phyloP scores from a whole-genome alignment of 768 basidiomycete genomes.

The Pisolithus marmoratus region DNA sequence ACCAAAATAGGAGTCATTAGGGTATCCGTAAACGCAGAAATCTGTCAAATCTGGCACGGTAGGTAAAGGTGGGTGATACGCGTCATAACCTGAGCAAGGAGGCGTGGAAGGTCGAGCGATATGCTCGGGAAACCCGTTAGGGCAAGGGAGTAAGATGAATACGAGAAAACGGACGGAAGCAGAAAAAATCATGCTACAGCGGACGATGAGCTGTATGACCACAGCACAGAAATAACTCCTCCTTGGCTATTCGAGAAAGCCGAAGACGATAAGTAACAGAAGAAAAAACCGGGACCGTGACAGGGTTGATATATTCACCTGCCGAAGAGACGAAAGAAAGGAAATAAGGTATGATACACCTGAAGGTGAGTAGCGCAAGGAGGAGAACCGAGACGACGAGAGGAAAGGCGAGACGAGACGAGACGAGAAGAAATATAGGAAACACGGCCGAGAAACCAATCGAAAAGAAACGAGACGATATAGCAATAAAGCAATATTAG shows the following conservation, averaged over 20 bases:
- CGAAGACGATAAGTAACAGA: constrained; percentile 31
- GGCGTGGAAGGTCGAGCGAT: constrained; percentile 7
- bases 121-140: constrained; percentile 6
- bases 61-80: constrained; percentile 11
- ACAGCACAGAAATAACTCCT: constrained; percentile 26
- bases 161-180: constrained; percentile 11
- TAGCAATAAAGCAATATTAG: constrained; percentile 32
- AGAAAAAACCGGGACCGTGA: constrained; percentile 10
- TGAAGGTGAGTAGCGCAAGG: constrained; percentile 27
- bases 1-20: constrained; percentile 12
- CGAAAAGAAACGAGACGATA: constrained; percentile 15
- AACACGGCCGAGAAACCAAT: constrained; percentile 14
- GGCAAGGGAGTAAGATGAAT: constrained; percentile 16
- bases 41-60: constrained; percentile 26
- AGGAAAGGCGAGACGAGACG: constrained; percentile 8
- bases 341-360: constrained; percentile 27
- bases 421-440: constrained; percentile 8
- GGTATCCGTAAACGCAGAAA: constrained; percentile 22
- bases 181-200: constrained; percentile 31
- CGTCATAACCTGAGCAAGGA: constrained; percentile 8
- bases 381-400: constrained; percentile 19
- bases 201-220: constrained; percentile 22
- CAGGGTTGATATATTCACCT: constrained; percentile 28
- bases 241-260: constrained; percentile 30
- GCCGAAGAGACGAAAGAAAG: constrained; percentile 22